These are phyloP conservation scores for Tarenaya hassleriana DNA, from an alignment of 345 rosid genomes.

Conservation along the genomic window DNA sequence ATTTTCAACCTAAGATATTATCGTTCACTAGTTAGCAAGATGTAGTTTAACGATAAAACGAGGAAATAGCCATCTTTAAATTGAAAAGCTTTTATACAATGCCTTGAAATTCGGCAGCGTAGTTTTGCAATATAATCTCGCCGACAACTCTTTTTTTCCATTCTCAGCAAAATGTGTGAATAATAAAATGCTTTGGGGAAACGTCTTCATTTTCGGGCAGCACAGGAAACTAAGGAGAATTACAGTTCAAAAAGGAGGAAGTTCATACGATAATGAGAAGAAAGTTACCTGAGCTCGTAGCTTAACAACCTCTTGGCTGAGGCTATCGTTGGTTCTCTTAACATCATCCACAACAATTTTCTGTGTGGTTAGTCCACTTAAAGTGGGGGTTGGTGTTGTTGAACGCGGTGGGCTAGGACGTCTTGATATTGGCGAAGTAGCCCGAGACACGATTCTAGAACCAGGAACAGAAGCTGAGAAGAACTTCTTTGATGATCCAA, in stretches of 20 bases:
- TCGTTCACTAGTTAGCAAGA: slow-evolving; percentile 20
- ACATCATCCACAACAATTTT: slow-evolving; percentile 68
- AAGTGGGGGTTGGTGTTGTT: slow-evolving; percentile 94
- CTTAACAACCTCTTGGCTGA: slow-evolving; percentile 80
- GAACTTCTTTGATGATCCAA: slow-evolving; percentile 90
- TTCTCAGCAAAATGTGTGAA: too few relatives aligned
- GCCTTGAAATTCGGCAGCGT: slow-evolving; percentile 7
- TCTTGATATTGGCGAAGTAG: slow-evolving; percentile 96
- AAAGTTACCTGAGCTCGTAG: slow-evolving; percentile 74
- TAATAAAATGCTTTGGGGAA: too few relatives aligned
- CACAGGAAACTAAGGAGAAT: background rate
- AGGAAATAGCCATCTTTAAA: slow-evolving; percentile 6
- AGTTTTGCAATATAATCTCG: slow-evolving; percentile 4
- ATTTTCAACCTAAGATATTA: slow-evolving; percentile 71
- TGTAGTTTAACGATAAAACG: slow-evolving; percentile 15
- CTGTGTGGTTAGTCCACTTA: slow-evolving; percentile 83
- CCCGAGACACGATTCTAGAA: slow-evolving; percentile 94
- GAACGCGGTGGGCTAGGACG: slow-evolving; percentile 95
- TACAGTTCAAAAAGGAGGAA: slow-evolving; percentile 1
- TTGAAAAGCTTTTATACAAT: background rate
- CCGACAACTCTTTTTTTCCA: background rate
- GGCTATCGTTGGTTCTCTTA: slow-evolving; percentile 65
- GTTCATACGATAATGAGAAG: slow-evolving; percentile 13
- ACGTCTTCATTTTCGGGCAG: too few relatives aligned
- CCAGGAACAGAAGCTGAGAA: slow-evolving; percentile 99